These are phyloP conservation scores for Colletotrichum nymphaeae DNA, from an alignment of 2,329 filamentous ascomycete species.

Conservation along the genomic window DNA sequence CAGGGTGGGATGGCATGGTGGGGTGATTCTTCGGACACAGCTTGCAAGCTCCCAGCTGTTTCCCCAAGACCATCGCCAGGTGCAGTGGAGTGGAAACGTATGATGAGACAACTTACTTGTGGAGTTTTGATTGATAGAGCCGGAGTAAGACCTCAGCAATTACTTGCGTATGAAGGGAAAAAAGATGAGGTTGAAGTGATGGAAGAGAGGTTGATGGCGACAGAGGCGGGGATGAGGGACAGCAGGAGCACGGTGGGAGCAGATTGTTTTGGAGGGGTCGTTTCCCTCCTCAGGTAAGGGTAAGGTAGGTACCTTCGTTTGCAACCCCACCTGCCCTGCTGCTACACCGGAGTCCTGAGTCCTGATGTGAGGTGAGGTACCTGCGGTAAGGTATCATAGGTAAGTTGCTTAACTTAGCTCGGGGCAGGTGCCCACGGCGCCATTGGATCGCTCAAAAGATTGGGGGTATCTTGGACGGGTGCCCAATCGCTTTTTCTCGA, in stretches of 20 bases:
- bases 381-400: conserved; percentile 6
- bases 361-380: conserved; percentile 24
- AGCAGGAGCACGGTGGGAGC: conserved; percentile 16
- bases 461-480: conserved; percentile 27
- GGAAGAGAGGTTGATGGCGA: conserved; percentile 7
- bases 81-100: conserved; percentile 1
- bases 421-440: conserved; percentile 2
- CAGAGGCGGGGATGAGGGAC: conserved; percentile 15
- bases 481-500: conserved; percentile 20
- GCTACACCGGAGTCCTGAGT: neutral
- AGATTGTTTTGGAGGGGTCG: conserved; percentile 34
- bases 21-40: conserved; percentile 28
- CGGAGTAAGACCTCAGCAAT: conserved; percentile 13
- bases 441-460: conserved; percentile 25
- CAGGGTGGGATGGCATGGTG: conserved; percentile 35
- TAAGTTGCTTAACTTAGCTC: conserved; percentile 7
- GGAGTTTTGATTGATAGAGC: conserved; percentile 3
- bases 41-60: conserved; percentile 29
- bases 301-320: neutral
- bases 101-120: conserved; percentile 19
- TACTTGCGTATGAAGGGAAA: conserved; percentile 4
- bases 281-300: conserved; percentile 17
- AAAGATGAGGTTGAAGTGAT: conserved; percentile 16
- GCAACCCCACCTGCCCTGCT: conserved; percentile 21
- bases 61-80: neutral